Conservation (phyloP, 2,329 filamentous ascomycete species). For the Xylaria sp. region DNA sequence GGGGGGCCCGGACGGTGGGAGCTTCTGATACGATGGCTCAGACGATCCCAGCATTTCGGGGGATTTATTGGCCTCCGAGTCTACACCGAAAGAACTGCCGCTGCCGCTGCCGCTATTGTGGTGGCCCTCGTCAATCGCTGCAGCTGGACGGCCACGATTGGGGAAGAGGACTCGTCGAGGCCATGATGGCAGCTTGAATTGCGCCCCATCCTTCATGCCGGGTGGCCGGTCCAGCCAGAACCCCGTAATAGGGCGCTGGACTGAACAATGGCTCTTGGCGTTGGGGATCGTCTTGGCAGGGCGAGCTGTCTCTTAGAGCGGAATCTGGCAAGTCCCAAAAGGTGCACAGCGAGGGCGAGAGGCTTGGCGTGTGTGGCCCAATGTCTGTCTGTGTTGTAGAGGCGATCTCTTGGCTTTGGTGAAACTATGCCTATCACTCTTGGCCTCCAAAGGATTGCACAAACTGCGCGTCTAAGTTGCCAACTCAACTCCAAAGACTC, state of each 20-base stretch:
- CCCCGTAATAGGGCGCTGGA: constrained; percentile 7
- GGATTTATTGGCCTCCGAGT: constrained; percentile 8
- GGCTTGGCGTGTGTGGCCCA: neutral
- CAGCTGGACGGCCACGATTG: constrained; percentile 2
- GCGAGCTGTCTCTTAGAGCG: neutral
- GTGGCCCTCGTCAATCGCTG: neutral
- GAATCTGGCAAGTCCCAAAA: no score
- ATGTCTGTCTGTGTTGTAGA: neutral
- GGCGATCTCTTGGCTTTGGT: constrained; percentile 20
- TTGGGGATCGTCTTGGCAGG: constrained; percentile 21
- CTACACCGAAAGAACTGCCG: neutral
- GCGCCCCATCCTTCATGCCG: constrained; percentile 28
- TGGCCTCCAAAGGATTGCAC: constrained; percentile 3
- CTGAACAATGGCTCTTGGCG: constrained; percentile 16
- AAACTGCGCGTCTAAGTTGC: neutral
- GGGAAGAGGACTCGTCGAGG: constrained; percentile 17
- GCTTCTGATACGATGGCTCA: constrained; percentile 19
- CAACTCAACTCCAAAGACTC: neutral
- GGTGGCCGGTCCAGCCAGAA: neutral
- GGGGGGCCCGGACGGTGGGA: constrained; percentile 3
- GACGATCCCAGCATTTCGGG: constrained; percentile 17
- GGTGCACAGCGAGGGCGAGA: neutral
- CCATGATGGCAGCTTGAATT: constrained; percentile 27
- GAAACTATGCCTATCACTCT: constrained; percentile 4
- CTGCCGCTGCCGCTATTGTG: neutral